phyloP scores from a whole-genome alignment of 139 green algal species.

The Spirogloea muscicola region DNA sequence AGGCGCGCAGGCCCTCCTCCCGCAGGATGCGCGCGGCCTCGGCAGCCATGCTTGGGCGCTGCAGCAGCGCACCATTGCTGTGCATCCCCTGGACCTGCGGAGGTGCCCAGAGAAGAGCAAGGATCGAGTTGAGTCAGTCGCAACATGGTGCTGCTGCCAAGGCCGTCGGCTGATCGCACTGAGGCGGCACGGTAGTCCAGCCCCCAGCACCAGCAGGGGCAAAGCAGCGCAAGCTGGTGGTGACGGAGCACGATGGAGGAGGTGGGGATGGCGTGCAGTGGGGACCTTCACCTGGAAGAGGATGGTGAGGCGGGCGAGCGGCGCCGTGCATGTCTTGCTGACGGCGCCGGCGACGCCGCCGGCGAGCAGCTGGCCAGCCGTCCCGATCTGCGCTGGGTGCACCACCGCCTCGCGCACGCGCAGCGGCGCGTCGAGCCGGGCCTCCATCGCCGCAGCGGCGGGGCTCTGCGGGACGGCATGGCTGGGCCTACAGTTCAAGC shows the following conservation, averaged over 20 bases:
- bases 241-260: not conserved
- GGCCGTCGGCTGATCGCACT: too few species aligned
- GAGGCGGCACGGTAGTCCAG: too few species aligned
- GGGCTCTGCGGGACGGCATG: too few species aligned
- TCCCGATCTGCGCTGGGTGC: conserved; percentile 25
- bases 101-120: too few species aligned
- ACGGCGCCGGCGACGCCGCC: conserved; percentile 85
- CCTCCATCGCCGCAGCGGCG: too few species aligned
- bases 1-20: conserved; percentile 68
- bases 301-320: conserved; percentile 88
- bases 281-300: conserved; percentile 87
- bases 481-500: too few species aligned
- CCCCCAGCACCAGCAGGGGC: too few species aligned
- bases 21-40: conserved; percentile 56
- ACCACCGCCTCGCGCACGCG: too few species aligned
- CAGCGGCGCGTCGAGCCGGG: too few species aligned
- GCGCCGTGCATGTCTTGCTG: conserved; percentile 82
- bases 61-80: not conserved
- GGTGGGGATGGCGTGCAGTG: not conserved
- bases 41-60: conserved; percentile 22
- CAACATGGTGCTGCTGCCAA: too few species aligned
- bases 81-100: conserved; percentile 41
- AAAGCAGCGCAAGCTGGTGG: not conserved
- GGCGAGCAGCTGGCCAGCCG: conserved; percentile 52
- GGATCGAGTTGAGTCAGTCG: too few species aligned